Percentiles rank a stretch among this genome's conserved stretches.
Conservation (phyloP, 306 rosid genomes). For the Senna tora region DNA sequence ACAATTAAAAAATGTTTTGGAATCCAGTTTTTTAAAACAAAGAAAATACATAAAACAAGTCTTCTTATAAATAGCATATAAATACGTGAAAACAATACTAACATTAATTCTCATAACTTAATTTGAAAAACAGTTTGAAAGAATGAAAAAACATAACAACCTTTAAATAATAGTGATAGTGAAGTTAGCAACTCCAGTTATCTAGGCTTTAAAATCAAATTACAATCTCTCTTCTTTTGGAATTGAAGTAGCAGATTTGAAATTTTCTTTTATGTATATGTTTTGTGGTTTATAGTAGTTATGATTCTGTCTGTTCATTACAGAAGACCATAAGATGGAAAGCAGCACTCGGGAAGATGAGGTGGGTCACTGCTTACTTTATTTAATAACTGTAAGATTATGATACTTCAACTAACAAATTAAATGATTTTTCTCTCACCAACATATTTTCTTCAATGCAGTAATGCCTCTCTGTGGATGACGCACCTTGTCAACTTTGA, state of each 20-base stretch:
- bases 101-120: too few relatives aligned
- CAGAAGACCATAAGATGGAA: conserved; percentile 49
- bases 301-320: conserved; percentile 9
- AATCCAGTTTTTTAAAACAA: too few relatives aligned
- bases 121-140: too few relatives aligned
- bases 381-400: neutral
- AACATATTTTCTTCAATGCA: conserved; percentile 27
- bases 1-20: too few relatives aligned
- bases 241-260: too few relatives aligned
- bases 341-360: conserved; percentile 35
- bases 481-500: conserved; percentile 14
- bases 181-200: neutral
- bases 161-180: too few relatives aligned
- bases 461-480: conserved; percentile 29
- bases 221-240: too few relatives aligned
- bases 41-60: too few relatives aligned
- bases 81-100: too few relatives aligned
- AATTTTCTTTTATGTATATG: neutral
- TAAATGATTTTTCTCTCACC: conserved; percentile 14
- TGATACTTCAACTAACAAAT: neutral
- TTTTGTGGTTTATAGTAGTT: conserved; percentile 12
- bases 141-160: too few relatives aligned
- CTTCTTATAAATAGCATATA: too few relatives aligned
- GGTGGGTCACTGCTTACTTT: conserved; percentile 34
- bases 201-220: neutral